Conservation (phyloP, 1,139 yeast species). For the Zygoascus meyerae region DNA sequence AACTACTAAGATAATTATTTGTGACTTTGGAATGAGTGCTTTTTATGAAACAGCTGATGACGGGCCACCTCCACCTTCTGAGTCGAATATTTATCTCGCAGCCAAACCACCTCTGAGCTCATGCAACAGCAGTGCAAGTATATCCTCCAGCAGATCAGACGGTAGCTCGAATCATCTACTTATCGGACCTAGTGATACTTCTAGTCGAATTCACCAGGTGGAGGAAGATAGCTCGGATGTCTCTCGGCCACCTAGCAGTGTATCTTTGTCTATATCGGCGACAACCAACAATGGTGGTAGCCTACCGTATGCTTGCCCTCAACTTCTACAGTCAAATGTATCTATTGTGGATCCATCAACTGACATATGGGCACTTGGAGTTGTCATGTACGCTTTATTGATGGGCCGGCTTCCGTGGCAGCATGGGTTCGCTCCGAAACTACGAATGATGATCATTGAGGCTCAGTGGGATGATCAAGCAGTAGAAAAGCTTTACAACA, state of each 20-base stretch:
- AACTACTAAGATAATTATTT: constrained; percentile 36
- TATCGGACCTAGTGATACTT: constrained; percentile 10
- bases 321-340: constrained; percentile 59
- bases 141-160: constrained; percentile 7
- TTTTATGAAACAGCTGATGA: constrained; percentile 29
- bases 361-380: constrained; percentile 91
- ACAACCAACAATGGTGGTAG: constrained; percentile 57
- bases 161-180: constrained; percentile 6
- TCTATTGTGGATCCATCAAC: constrained; percentile 68
- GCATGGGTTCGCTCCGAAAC: constrained; percentile 73
- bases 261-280: constrained; percentile 1
- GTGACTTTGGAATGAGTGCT: constrained; percentile 85
- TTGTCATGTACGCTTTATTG: constrained; percentile 64
- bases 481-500: constrained; percentile 28
- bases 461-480: constrained; percentile 53
- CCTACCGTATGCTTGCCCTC: constrained; percentile 89
- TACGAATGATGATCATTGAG: constrained; percentile 64
- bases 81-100: background rate
- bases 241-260: background rate
- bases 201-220: constrained; percentile 1
- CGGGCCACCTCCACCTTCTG: background rate
- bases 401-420: constrained; percentile 76
- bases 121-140: constrained; percentile 7
- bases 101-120: background rate
- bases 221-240: background rate